Evolutionary conservation across 495 filamentous ascomycete species (phyloP).

Genomic region (Neurospora terricola): DNA sequence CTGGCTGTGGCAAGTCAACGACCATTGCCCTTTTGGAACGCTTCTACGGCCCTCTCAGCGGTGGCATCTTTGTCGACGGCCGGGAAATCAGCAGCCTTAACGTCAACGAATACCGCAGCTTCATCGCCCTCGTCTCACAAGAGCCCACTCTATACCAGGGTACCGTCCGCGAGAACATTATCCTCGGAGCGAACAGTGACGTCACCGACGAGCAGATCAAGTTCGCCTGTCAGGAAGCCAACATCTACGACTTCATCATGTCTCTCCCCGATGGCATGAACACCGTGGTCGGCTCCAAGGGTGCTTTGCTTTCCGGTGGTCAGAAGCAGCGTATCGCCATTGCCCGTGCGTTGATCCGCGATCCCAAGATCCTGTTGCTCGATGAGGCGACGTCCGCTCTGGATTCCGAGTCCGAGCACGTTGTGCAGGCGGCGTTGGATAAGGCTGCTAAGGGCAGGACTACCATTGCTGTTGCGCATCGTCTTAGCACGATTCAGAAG

Average conservation of each 20-base stretch:
- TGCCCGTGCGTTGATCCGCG: constrained; percentile 65
- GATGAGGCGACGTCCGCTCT: constrained; percentile 75
- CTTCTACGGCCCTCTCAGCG: constrained; percentile 54
- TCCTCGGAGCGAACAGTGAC: constrained; percentile 38
- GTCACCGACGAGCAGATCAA: constrained; percentile 44
- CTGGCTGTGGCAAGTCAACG: constrained; percentile 68
- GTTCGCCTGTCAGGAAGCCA: constrained; percentile 53
- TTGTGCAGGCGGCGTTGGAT: constrained; percentile 65
- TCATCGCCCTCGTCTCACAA: constrained; percentile 55
- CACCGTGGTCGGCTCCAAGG: constrained; percentile 56
- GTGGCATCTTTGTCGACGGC: constrained; percentile 48
- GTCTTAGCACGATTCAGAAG: constrained; percentile 48
- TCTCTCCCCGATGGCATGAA: constrained; percentile 54
- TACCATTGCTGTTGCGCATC: constrained; percentile 68
- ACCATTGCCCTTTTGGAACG: constrained; percentile 58
- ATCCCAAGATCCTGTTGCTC: constrained; percentile 62
- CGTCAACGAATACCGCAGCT: constrained; percentile 44
- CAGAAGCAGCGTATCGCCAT: constrained; percentile 77
- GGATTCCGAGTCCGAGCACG: constrained; percentile 66
- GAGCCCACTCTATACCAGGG: constrained; percentile 49
- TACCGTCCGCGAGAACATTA: constrained; percentile 52
- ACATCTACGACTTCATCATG: constrained; percentile 57
- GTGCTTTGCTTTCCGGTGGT: constrained; percentile 62
- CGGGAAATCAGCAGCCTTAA: constrained; percentile 39
- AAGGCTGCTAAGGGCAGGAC: constrained; percentile 54